These are phyloP conservation scores for Mycena leptocephala DNA, from an alignment of 768 basidiomycete genomes.

Conservation along the genomic window DNA sequence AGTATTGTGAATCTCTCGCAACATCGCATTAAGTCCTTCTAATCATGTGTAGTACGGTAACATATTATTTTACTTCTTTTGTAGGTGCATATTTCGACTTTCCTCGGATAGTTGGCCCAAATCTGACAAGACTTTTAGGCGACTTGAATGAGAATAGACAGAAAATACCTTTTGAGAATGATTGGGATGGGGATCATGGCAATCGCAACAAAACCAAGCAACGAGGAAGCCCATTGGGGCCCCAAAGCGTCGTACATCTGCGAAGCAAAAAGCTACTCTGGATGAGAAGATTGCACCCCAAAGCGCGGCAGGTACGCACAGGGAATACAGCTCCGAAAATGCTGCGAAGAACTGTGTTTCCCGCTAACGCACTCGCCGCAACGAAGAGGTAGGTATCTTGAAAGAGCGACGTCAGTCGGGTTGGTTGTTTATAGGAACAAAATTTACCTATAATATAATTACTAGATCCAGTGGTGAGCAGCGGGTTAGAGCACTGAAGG, in stretches of 20 bases:
- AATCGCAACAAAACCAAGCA: slow-evolving; percentile 69
- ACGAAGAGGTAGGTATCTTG: slow-evolving; percentile 66
- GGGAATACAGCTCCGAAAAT: slow-evolving; percentile 70
- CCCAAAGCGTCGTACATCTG: slow-evolving; percentile 69
- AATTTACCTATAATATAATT: slow-evolving; percentile 70
- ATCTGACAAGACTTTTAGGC: slow-evolving; percentile 42
- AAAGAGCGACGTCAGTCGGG: not conserved
- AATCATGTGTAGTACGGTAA: no score
- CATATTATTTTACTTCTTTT: no score
- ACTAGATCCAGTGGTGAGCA: slow-evolving; percentile 56
- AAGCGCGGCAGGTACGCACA: slow-evolving; percentile 41
- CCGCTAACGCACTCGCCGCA: slow-evolving; percentile 72
- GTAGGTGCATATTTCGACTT: slow-evolving; percentile 62
- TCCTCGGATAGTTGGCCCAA: slow-evolving; percentile 58
- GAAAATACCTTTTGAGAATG: slow-evolving; percentile 53
- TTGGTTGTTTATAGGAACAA: not conserved
- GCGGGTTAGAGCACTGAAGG: slow-evolving; percentile 36
- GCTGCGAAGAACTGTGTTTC: slow-evolving; percentile 68
- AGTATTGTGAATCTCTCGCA: no score
- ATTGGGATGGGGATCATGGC: slow-evolving; percentile 70
- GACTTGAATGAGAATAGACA: not conserved
- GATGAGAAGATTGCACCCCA: not conserved
- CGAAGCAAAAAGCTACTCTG: slow-evolving; percentile 64
- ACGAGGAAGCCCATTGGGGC: slow-evolving; percentile 72
- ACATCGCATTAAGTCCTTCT: no score